phyloP scores from a whole-genome alignment of 495 filamentous ascomycete genomes.

The Parachaetomium inaequale region DNA sequence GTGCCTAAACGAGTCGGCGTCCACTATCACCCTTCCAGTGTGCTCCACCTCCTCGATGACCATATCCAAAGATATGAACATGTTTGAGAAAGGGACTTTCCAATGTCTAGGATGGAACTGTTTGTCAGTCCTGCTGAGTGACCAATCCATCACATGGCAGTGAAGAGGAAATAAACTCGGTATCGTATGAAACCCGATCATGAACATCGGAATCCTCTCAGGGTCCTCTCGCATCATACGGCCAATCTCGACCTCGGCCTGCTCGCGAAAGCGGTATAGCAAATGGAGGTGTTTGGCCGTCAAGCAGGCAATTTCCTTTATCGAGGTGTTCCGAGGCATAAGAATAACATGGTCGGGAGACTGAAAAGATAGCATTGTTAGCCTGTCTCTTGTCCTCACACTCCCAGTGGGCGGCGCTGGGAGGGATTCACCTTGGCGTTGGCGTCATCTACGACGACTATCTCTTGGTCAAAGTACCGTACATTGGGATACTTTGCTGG shows the following conservation, averaged over 20 bases:
- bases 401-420: not conserved
- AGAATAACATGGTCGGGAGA: slow-evolving; percentile 2
- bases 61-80: not conserved
- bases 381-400: not conserved
- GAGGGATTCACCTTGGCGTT: not conserved
- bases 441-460: not conserved
- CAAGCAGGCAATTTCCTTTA: not conserved
- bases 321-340: not conserved
- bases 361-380: not conserved
- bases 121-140: slow-evolving; percentile 3
- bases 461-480: not conserved
- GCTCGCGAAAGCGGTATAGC: not conserved
- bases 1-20: not conserved
- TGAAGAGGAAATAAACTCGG: slow-evolving; percentile 1
- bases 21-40: not conserved
- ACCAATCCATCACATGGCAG: not conserved
- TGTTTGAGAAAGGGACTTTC: slow-evolving; percentile 5
- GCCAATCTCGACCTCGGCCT: not conserved
- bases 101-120: slow-evolving; percentile 1
- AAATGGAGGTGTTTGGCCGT: not conserved
- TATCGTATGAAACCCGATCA: not conserved
- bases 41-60: slow-evolving; percentile 1
- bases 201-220: not conserved
- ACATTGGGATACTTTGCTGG: not conserved
- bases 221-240: not conserved